Evolutionary conservation across 2,329 filamentous ascomycete genomes (phyloP).

Genomic region (Fusarium robinianum): DNA sequence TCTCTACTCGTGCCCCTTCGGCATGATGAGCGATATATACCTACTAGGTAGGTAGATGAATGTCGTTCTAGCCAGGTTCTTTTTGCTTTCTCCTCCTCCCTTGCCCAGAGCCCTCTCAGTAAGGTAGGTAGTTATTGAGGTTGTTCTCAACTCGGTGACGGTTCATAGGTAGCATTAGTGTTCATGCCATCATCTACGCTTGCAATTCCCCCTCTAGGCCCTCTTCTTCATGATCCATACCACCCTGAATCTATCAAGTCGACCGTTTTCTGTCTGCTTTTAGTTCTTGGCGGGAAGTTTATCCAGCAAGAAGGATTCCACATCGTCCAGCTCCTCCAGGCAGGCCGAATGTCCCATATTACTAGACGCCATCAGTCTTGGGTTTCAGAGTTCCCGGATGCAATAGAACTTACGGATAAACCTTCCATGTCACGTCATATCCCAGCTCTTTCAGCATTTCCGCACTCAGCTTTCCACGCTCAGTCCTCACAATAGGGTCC

Average conservation of each 20-base stretch:
- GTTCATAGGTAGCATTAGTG: no score
- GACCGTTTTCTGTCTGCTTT: no score
- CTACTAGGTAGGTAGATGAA: no score
- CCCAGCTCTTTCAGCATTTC: conserved; percentile 70
- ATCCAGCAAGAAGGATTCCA: conserved; percentile 63
- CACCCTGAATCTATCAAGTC: no score
- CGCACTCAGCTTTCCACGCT: conserved; percentile 70
- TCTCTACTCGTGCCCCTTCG: conserved; percentile 4
- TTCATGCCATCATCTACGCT: no score
- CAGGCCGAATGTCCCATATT: conserved; percentile 77
- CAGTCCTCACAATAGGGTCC: conserved; percentile 73
- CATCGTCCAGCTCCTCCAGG: conserved; percentile 78
- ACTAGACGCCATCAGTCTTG: conserved; percentile 45
- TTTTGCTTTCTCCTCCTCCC: no score
- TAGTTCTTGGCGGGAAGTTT: conserved; percentile 47
- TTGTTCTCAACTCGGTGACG: no score
- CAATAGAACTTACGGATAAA: conserved; percentile 66
- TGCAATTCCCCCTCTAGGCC: no score
- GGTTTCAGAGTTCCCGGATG: background rate
- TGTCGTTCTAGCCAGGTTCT: no score
- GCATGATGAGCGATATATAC: conserved; percentile 8
- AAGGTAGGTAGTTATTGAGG: no score
- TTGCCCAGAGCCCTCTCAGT: no score
- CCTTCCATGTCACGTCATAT: conserved; percentile 74
- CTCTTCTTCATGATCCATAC: no score